Conservation (phyloP, 306 rosid species). For the Fragaria iinumae region DNA sequence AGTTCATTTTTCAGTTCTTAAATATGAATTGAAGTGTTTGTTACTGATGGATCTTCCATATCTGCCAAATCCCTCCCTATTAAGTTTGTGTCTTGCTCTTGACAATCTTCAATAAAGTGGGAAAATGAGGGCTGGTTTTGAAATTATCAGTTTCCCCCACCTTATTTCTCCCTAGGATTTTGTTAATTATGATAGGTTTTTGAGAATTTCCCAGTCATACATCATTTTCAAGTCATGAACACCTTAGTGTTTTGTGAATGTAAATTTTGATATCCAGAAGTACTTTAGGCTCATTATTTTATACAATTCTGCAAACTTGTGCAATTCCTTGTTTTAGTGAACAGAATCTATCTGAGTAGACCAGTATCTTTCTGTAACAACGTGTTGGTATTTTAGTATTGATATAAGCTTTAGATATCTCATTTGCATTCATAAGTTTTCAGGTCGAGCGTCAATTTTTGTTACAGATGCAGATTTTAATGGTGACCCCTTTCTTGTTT, state of each 20-base stretch:
- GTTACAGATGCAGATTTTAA: constrained; percentile 8
- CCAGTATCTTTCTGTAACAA: constrained; percentile 21
- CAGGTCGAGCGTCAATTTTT: constrained; percentile 14
- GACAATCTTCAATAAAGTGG: not conserved
- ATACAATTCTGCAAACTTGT: constrained; percentile 1
- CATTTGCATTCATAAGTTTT: constrained; percentile 6
- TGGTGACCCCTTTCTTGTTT: not conserved
- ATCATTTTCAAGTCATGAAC: not conserved
- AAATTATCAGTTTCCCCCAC: not conserved
- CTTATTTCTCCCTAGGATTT: not conserved
- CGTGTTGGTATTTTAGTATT: not conserved
- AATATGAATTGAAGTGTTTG: constrained; percentile 7
- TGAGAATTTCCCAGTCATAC: not conserved
- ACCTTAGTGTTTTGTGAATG: not conserved
- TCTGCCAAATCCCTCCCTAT: not conserved
- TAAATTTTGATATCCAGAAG: not conserved
- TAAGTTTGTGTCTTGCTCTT: not conserved
- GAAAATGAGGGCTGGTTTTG: not conserved
- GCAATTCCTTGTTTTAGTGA: not conserved
- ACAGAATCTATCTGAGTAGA: constrained; percentile 19
- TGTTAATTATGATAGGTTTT: not conserved
- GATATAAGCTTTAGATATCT: constrained; percentile 24
- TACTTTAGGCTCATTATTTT: not conserved
- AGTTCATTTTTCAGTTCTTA: constrained; percentile 8
- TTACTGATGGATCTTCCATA: constrained; percentile 12